Conservation (phyloP, 495 filamentous ascomycete species). For the Alectoria sarmentosa region DNA sequence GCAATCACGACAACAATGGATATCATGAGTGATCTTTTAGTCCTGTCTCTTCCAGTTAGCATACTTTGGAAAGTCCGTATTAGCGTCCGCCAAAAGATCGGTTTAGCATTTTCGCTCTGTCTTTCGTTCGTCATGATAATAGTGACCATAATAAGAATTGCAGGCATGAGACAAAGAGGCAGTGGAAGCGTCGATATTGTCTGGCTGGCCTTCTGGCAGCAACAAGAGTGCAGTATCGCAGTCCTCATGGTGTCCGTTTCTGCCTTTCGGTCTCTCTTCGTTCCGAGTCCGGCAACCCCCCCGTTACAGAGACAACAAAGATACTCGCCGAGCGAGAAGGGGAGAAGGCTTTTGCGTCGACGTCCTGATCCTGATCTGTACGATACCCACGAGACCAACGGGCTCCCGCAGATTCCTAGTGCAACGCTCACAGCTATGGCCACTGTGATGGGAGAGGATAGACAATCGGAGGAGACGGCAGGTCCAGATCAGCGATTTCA, state of each 20-base stretch:
- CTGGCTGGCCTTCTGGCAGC: constrained; percentile 16
- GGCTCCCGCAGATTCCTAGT: constrained; percentile 9
- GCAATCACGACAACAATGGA: constrained; percentile 15
- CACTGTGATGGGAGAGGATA: not conserved
- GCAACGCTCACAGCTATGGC: constrained; percentile 9
- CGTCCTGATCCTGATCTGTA: not conserved
- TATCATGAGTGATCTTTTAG: constrained; percentile 11
- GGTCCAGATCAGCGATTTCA: not conserved
- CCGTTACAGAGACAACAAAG: not conserved
- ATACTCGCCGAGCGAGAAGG: not conserved
- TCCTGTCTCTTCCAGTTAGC: constrained; percentile 13
- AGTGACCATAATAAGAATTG: constrained; percentile 12
- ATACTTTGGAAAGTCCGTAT: constrained; percentile 16
- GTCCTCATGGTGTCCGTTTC: constrained; percentile 18
- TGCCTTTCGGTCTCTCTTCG: constrained; percentile 13
- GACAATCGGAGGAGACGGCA: not conserved
- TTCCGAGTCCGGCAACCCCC: not conserved
- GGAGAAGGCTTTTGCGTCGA: not conserved
- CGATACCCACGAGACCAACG: not conserved
- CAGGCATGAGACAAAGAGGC: constrained; percentile 14
- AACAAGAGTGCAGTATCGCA: constrained; percentile 19
- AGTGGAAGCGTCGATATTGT: constrained; percentile 14
- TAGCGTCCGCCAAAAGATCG: constrained; percentile 17
- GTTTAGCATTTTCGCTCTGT: constrained; percentile 16
- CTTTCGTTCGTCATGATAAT: constrained; percentile 17